Base-by-base conservation (phyloP, 1,284 basidiomycete genomes). In the Cutaneotrichosporon mucoides region DNA sequence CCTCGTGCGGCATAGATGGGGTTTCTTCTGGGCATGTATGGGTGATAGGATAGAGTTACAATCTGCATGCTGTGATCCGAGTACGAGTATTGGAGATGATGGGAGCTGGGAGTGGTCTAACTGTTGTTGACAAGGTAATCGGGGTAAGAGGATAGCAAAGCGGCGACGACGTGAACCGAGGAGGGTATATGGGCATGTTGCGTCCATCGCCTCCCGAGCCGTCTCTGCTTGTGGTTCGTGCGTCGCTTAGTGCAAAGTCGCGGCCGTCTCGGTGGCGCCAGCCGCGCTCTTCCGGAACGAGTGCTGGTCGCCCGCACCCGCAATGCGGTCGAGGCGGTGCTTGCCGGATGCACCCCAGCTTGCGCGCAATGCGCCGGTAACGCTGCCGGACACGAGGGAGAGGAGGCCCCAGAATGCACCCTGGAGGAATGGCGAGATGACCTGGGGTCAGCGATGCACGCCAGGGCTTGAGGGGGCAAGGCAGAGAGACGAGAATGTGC, bases 351-450 rank as follows among this genome's bases (percentile, higher is more conserved):
- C 37, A 12, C 35, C 13, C 43, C 35, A 38, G 35, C 16, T 42
- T 6, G 47, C 16, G 33, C 55, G 46, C 4, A 55, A 48, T 24
- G 53, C 24, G 8, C 42, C 42, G 2, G 42, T 46, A 1, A 47
- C 40, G 33, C 51, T 34, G 15, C 55, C 59, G n/a, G 66, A 59
- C 12, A 66, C 58, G 43, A 75, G 58, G 52, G 70, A 66, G 35
- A 76, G 52, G 7, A 71, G 69, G 38, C 76, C 76, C 76, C 76
- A 78, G 40, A 76, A 60, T 36, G 73, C 71, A 38, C 76, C 76
- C 65, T 77, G 75, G 37, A 74, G 55, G 6, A 78, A 62, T 0
- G 76, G 76, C 3, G 59, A 61, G 52, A 64, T 55, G 59, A 64
- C 45, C 62, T 64, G 57, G 42, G 5, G 59, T 56, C 4, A 58